Percentiles rank a stretch among this genome's conserved stretches.
Evolutionary conservation across 2,329 filamentous ascomycete genomes (phyloP).

Genomic region (Cladophialophora carrionii): DNA sequence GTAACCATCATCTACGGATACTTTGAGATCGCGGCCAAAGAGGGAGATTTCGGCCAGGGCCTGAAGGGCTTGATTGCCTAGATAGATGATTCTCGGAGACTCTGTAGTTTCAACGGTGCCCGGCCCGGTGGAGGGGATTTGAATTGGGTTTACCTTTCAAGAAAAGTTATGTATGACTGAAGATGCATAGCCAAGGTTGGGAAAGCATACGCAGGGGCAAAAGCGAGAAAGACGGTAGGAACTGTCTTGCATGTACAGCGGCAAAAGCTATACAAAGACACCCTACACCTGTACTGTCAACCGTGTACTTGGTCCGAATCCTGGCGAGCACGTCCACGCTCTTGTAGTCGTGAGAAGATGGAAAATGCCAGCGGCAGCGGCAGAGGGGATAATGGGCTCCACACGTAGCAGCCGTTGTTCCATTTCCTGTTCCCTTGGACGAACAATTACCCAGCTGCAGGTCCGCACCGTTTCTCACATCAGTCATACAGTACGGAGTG

Average conservation of each 20-base stretch:
- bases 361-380: no score
- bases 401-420: background rate
- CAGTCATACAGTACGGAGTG: background rate
- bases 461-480: background rate
- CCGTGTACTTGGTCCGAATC: background rate
- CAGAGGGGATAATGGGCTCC: background rate
- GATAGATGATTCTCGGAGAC: constrained; percentile 1
- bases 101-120: background rate
- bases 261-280: background rate
- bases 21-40: constrained; percentile 98
- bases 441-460: background rate
- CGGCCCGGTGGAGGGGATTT: background rate
- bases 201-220: background rate
- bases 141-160: constrained; percentile 14
- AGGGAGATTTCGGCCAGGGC: constrained; percentile 83
- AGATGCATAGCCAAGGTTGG: constrained; percentile 14
- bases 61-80: constrained; percentile 66
- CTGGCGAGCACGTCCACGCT: background rate
- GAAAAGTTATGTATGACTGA: constrained; percentile 7
- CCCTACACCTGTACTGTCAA: no score
- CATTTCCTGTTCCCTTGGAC: background rate
- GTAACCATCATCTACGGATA: constrained; percentile 99
- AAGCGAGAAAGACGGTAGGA: background rate
- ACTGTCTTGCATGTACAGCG: background rate
- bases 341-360: background rate